These are phyloP conservation scores for Hypomontagnella submonticulosa DNA, from an alignment of 495 filamentous ascomycete species.

Conservation along the genomic window DNA sequence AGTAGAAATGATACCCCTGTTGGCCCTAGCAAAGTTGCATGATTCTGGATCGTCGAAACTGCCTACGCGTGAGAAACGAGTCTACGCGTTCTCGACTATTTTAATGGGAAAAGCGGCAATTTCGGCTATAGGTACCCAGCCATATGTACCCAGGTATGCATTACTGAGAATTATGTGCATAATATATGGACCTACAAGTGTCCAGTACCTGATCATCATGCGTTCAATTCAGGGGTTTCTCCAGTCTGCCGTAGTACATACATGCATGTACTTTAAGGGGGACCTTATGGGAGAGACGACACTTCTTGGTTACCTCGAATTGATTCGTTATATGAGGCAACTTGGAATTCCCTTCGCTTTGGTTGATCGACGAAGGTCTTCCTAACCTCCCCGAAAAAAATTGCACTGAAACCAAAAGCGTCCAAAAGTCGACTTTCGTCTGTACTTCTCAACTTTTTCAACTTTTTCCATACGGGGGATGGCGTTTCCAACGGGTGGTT, in stretches of 20 bases:
- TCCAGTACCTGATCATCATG: conserved; percentile 33
- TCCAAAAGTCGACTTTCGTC: neutral
- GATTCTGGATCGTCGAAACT: conserved; percentile 35
- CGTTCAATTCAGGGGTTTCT: conserved; percentile 37
- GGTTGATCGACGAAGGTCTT: conserved; percentile 19
- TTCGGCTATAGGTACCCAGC: conserved; percentile 7
- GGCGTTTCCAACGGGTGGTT: conserved; percentile 33
- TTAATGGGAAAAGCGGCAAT: conserved; percentile 35
- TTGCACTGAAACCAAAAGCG: neutral
- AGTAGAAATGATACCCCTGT: neutral
- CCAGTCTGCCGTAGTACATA: conserved; percentile 3
- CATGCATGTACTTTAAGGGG: too few species aligned
- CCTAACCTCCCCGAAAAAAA: neutral
- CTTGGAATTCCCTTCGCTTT: neutral
- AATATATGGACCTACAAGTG: conserved; percentile 18
- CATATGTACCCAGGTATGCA: too few species aligned
- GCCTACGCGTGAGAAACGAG: conserved; percentile 9
- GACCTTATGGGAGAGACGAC: too few species aligned
- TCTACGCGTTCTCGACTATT: neutral
- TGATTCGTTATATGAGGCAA: neutral
- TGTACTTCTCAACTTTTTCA: conserved; percentile 8
- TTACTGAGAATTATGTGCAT: conserved; percentile 38
- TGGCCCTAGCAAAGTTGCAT: conserved; percentile 19
- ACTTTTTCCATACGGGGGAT: conserved; percentile 17
- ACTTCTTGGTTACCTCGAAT: conserved; percentile 9